Evolutionary conservation across 1,284 basidiomycete genomes (phyloP), one percentile per base, ranked within the genome.

Genomic region (Schizophyllum commune): DNA sequence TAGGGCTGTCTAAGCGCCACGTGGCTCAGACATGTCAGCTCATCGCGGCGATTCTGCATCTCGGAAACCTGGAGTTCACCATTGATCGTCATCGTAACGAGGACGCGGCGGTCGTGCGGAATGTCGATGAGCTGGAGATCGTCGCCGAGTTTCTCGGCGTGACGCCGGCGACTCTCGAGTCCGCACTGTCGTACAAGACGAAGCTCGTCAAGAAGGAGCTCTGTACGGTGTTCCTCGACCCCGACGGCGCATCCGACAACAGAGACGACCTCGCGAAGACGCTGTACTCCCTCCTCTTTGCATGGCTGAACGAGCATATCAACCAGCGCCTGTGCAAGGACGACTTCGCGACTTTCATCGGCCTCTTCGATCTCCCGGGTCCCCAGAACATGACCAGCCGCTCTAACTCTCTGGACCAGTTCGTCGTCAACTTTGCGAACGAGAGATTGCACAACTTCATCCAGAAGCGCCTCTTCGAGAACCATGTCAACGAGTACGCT

Each of bases 351-450:
- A 92, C 92, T 1, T 98, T 96, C 76, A 90, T 99, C 67, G 92
- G 94, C n/a, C 79, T 99, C 52, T 89, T 99, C 70, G 96, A 99
- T 72, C 83, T 98, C 1, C 96, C 97, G 1, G 95, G 96, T n/a
- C 85, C 88, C 15, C 92, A 96, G 72, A 94, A 95, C 74, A 84
- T 93, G 73, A 86, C 91, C 5, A 85, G 85, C 64, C 83, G 88
- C 1, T 82, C 89, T 60, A 97, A 98, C 73, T 95, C 93, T 15
- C 84, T 99, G 51, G 96, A 98, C 68, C 94, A 98, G 67, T 95
- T 99, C 75, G 94, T 91, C 73, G 82, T 98, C 80, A 99, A 99
- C 75, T 95, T 93, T 69, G 94, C 95, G 57, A 94, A 95, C 68
- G 96, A 99, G 71, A 86, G 91, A 15, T 72, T 98, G 47, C 94